These are phyloP conservation scores for Ceratocystis smalleyi DNA, from an alignment of 2,329 filamentous ascomycete species.

Conservation along the genomic window DNA sequence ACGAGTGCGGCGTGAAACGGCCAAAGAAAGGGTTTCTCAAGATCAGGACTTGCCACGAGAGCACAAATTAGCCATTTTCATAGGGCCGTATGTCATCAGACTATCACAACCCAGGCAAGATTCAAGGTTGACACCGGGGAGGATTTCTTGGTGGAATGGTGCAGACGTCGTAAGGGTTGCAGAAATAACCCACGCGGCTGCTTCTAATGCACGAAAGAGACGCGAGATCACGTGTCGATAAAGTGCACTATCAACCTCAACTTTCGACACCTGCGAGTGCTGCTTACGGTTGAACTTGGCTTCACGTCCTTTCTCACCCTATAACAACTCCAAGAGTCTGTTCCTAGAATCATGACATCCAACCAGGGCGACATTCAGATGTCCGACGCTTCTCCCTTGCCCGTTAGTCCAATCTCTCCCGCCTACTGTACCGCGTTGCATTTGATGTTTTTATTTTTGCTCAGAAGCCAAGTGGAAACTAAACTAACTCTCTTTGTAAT, in stretches of 20 bases:
- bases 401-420: not conserved
- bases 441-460: not conserved
- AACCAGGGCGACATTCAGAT: conserved; percentile 11
- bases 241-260: not conserved
- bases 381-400: conserved; percentile 12
- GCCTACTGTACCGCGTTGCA: not conserved
- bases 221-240: conserved; percentile 4
- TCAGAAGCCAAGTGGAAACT: not conserved
- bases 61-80: not conserved
- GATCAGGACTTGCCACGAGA: not conserved
- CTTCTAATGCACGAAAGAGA: not conserved
- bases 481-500: conserved; percentile 19
- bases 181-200: not conserved
- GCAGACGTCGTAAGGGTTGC: not conserved
- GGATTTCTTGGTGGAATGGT: not conserved
- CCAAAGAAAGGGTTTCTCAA: not conserved
- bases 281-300: too few relatives aligned
- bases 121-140: not conserved
- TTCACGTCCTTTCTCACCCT: not conserved
- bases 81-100: not conserved
- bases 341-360: conserved; percentile 1
- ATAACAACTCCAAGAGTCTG: not conserved
- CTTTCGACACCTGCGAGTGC: too few relatives aligned
- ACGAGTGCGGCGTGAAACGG: not conserved
- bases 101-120: not conserved